Conservation (phyloP, 2,329 filamentous ascomycete species). For the Hyphodiscus sp. region DNA sequence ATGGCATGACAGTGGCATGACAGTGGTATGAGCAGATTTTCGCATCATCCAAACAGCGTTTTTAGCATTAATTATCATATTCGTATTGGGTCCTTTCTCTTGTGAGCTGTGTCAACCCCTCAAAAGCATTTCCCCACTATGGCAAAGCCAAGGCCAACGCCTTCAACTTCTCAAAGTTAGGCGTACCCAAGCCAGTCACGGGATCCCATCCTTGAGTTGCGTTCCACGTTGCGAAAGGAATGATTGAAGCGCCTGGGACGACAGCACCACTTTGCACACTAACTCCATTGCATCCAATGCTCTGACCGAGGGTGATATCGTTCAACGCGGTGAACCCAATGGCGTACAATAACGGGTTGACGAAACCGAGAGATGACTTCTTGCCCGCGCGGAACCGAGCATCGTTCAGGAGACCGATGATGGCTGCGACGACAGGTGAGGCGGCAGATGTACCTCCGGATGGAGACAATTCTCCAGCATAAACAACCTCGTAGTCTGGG, state of each 20-base stretch:
- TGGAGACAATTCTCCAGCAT: constrained; percentile 4
- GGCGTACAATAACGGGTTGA: constrained; percentile 36
- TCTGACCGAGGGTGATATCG: constrained; percentile 33
- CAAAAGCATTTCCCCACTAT: neutral
- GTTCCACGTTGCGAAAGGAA: constrained; percentile 21
- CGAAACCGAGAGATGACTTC: constrained; percentile 31
- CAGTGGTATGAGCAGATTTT: too few relatives aligned
- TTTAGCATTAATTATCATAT: too few relatives aligned
- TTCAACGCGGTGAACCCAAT: constrained; percentile 29
- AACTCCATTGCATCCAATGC: constrained; percentile 30
- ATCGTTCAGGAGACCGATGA: constrained; percentile 57
- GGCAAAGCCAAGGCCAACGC: neutral
- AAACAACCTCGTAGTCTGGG: constrained; percentile 12
- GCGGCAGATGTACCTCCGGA: constrained; percentile 47
- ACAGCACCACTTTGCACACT: constrained; percentile 7
- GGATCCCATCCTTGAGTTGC: constrained; percentile 31
- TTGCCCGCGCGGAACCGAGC: constrained; percentile 46
- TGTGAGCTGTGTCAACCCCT: neutral
- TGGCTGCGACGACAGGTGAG: constrained; percentile 47
- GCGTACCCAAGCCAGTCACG: constrained; percentile 33
- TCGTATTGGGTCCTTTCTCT: too few relatives aligned
- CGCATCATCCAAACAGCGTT: too few relatives aligned
- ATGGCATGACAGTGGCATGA: too few relatives aligned
- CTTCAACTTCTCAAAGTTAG: constrained; percentile 18
- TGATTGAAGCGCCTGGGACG: constrained; percentile 8